Base-by-base conservation (phyloP, 176 grass and related monocot species). In the Elaeis guineensis region DNA sequence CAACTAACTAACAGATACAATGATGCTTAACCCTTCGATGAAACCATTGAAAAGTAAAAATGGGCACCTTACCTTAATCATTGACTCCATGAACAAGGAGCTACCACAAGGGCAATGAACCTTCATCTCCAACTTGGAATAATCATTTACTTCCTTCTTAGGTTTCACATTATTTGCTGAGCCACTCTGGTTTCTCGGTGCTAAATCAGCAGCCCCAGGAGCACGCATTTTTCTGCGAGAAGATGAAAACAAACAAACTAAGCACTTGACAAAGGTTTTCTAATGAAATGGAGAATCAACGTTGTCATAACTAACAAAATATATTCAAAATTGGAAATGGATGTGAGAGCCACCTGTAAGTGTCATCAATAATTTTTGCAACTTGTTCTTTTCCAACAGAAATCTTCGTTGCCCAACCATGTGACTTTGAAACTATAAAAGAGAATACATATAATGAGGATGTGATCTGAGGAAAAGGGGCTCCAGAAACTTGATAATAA, bases 281-380 rank as follows among this genome's bases (percentile, higher is more conserved):
- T 44, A 44, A 14, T 44, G 35, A 12, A 44, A 44, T 44, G 35
- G 35, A 12, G 9, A 44, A 12, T 44, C 35, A 44, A 44, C 11
- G 8, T 44, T 44, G 11, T 44, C 11, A 44, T 2, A 44, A 44
- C 35, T 14, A 0, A 44, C 35, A 44, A 44, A 44, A 44, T 44
- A 6, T 44, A 44, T 12, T 2, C 35, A 44, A 44, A 44, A 44
- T 44, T 3, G 9, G 24, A 44, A 24, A 72, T 20, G 51, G 69
- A 39, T 7, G 49, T 66, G 66, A 78, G 66, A 66, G 62, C 73
- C 29, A 96, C 93, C 93, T 80, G 75, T 92, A 98, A 50, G 82
- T 89, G 67, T 98, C 93, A 76, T 89, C 93, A 61, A 98, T 83
- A 67, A 98, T 82, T 82, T 92, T 92, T 72, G 81, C 87, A 55